phyloP scores from a whole-genome alignment of 306 rosid genomes.

The Quercus dentata region DNA sequence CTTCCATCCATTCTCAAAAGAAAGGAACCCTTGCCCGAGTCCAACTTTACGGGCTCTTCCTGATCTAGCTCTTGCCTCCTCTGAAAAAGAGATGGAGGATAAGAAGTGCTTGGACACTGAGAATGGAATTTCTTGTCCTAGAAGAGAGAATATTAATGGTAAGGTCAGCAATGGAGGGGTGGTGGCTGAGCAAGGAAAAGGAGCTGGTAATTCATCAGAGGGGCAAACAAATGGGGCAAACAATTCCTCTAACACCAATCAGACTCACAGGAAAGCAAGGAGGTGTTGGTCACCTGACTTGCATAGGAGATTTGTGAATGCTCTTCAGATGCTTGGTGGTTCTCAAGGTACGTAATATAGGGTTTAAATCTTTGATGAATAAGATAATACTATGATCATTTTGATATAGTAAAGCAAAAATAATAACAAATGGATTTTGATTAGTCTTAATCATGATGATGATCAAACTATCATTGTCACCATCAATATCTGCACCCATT shows the following conservation, averaged over 20 bases:
- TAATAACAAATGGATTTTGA: too few species aligned
- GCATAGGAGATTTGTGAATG: constrained; percentile 93
- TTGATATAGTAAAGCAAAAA: not conserved
- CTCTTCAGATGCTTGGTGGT: constrained; percentile 98
- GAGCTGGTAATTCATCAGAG: constrained; percentile 28
- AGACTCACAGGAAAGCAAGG: constrained; percentile 90
- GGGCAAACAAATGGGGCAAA: constrained; percentile 35
- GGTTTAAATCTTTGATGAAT: not conserved
- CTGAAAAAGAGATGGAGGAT: constrained; percentile 39
- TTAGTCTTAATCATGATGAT: not conserved
- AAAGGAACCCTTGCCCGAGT: constrained; percentile 29
- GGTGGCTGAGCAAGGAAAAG: constrained; percentile 52
- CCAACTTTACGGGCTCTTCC: constrained; percentile 51
- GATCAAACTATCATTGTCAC: not conserved
- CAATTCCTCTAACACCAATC: constrained; percentile 19
- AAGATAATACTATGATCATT: not conserved
- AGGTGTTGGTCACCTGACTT: constrained; percentile 99
- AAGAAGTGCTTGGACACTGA: constrained; percentile 40
- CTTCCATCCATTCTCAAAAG: constrained; percentile 86
- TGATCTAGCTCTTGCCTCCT: constrained; percentile 65
- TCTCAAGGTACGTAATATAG: constrained; percentile 89
- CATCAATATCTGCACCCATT: not conserved
- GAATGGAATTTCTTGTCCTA: constrained; percentile 31
- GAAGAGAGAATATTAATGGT: constrained; percentile 32
- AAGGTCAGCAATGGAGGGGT: constrained; percentile 20